Evolutionary conservation across 768 basidiomycete genomes (phyloP).

Genomic region (Termitomyces titanicus): DNA sequence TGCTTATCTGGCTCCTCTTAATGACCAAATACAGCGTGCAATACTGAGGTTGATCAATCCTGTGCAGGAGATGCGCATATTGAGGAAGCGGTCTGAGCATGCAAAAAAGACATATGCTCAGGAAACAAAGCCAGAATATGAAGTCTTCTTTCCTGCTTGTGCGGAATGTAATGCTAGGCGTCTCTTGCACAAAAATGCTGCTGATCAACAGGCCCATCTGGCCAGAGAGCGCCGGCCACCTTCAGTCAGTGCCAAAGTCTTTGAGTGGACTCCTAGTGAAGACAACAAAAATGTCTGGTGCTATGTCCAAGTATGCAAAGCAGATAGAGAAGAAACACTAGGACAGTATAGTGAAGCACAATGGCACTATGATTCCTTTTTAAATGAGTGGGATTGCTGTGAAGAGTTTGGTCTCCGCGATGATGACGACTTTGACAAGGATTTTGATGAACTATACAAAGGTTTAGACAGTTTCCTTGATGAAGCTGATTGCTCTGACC

Average conservation of each 20-base stretch:
- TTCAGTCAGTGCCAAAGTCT: slow-evolving; percentile 5
- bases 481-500: too few species aligned
- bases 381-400: slow-evolving; percentile 19
- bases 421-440: slow-evolving; percentile 1
- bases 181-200: neutral
- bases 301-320: neutral
- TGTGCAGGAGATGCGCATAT: neutral
- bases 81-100: neutral
- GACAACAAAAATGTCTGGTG: neutral
- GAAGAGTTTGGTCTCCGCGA: slow-evolving; percentile 4
- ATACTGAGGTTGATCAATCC: neutral
- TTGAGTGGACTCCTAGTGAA: neutral
- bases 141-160: neutral
- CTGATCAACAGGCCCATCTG: neutral
- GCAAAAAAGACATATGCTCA: too few species aligned
- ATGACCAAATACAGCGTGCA: neutral
- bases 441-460: neutral
- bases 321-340: neutral
- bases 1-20: neutral
- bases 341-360: neutral
- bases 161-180: neutral
- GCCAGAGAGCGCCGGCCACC: neutral
- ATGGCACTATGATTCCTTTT: slow-evolving; percentile 10
- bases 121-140: neutral
- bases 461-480: too few species aligned